Conservation (phyloP, 73 alveolate genomes). For the Tetrahymena borealis region DNA sequence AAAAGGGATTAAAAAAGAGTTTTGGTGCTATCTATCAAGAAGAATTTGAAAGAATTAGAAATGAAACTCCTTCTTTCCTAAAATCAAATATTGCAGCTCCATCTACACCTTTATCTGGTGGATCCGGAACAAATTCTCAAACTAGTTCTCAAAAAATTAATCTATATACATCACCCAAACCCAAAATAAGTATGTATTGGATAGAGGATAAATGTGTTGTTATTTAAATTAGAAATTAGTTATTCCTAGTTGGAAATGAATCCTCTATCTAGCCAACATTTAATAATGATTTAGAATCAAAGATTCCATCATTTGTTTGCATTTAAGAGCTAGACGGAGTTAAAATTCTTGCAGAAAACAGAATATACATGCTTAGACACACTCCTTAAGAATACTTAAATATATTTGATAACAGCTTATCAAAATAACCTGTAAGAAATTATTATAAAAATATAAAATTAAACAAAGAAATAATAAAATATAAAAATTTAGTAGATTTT, state of each 20-base stretch:
- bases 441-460: too few relatives aligned
- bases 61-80: background rate
- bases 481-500: too few relatives aligned
- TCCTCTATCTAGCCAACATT: background rate
- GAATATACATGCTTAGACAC: background rate
- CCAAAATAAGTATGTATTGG: background rate
- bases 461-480: too few relatives aligned
- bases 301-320: background rate
- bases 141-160: background rate
- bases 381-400: background rate
- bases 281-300: background rate
- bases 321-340: background rate
- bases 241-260: background rate
- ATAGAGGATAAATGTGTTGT: background rate
- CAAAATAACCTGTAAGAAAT: background rate
- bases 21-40: background rate
- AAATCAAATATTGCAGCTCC: background rate
- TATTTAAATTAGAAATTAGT: background rate
- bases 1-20: too few relatives aligned
- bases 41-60: background rate
- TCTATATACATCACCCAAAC: background rate
- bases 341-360: background rate
- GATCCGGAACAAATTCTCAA: background rate
- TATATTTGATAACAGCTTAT: background rate
- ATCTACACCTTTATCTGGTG: background rate